Conservation (phyloP, 768 basidiomycete genomes). For the Lentinula guzmanii region DNA sequence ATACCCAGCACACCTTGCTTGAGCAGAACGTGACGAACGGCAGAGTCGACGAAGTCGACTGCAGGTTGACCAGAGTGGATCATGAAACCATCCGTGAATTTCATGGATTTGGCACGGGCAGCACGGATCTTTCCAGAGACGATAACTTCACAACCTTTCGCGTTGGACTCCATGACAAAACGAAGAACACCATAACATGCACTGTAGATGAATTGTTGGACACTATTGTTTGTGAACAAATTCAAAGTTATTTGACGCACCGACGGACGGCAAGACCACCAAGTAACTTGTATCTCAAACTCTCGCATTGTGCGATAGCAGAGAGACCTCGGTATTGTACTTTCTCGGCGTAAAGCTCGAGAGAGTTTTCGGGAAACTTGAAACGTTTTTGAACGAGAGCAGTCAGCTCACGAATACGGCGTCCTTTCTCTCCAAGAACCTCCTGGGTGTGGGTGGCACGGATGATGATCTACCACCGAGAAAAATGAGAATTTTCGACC, state of each 20-base stretch:
- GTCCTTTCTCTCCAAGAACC: conserved; percentile 98
- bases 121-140: conserved; percentile 99
- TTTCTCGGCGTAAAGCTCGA: conserved; percentile 99
- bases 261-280: conserved; percentile 99
- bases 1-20: conserved; percentile 99
- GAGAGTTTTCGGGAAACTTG: conserved; percentile 98
- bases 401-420: conserved; percentile 97
- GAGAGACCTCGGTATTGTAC: conserved; percentile 97
- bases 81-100: conserved; percentile 99
- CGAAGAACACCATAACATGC: conserved; percentile 99
- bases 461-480: conserved; percentile 79
- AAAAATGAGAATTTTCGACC: not conserved
- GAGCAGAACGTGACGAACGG: conserved; percentile 95
- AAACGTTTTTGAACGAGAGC: conserved; percentile 98
- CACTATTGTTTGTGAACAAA: not conserved
- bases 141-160: conserved; percentile 99
- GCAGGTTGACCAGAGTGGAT: conserved; percentile 98
- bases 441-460: conserved; percentile 99
- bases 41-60: conserved; percentile 94
- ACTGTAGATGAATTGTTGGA: conserved; percentile 29
- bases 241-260: conserved; percentile 37
- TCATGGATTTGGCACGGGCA: conserved; percentile 99
- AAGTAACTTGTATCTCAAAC: conserved; percentile 96
- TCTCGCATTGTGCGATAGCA: conserved; percentile 98
- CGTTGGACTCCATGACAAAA: conserved; percentile 99